Conservation (phyloP, 1,139 yeast species). For the Candida buenavistaensis region DNA sequence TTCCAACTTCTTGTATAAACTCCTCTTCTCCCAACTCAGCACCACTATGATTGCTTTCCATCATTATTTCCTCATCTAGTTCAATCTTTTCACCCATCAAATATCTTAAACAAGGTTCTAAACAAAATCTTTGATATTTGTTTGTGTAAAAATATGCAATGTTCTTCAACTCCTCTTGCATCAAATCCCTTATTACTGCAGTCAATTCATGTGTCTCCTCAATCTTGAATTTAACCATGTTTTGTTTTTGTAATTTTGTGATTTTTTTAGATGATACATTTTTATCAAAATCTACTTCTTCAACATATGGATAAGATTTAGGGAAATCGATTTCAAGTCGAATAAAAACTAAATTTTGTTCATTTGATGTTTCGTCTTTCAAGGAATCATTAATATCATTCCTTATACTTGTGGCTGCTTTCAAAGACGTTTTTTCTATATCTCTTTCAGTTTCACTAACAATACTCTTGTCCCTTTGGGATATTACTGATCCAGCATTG, state of each 20-base stretch:
- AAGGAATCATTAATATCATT: constrained; percentile 11
- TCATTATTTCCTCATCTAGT: constrained; percentile 33
- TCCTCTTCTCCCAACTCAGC: constrained; percentile 21
- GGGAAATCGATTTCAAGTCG: constrained; percentile 73
- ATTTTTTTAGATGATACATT: constrained; percentile 20
- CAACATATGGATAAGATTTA: constrained; percentile 61
- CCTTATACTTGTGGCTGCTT: constrained; percentile 8
- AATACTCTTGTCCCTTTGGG: constrained; percentile 9
- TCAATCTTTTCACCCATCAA: constrained; percentile 80
- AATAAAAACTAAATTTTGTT: constrained; percentile 65
- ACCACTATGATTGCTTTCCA: constrained; percentile 21
- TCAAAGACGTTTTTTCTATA: constrained; percentile 5
- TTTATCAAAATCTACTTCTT: constrained; percentile 38
- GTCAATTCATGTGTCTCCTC: constrained; percentile 78
- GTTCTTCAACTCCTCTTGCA: constrained; percentile 50
- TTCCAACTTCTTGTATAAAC: constrained; percentile 34
- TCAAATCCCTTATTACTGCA: constrained; percentile 45
- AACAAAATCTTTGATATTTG: constrained; percentile 59
- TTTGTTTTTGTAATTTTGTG: constrained; percentile 23
- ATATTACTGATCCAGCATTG: constrained; percentile 5
- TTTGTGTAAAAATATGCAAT: constrained; percentile 61
- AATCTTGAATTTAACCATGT: constrained; percentile 50
- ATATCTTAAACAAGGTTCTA: constrained; percentile 77
- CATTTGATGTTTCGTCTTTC: constrained; percentile 17
- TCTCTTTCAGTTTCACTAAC: constrained; percentile 10